Percentiles rank a stretch among this genome's conserved stretches.
Evolutionary conservation across 2,329 filamentous ascomycete species (phyloP).

Genomic region (Colletotrichum karsti): DNA sequence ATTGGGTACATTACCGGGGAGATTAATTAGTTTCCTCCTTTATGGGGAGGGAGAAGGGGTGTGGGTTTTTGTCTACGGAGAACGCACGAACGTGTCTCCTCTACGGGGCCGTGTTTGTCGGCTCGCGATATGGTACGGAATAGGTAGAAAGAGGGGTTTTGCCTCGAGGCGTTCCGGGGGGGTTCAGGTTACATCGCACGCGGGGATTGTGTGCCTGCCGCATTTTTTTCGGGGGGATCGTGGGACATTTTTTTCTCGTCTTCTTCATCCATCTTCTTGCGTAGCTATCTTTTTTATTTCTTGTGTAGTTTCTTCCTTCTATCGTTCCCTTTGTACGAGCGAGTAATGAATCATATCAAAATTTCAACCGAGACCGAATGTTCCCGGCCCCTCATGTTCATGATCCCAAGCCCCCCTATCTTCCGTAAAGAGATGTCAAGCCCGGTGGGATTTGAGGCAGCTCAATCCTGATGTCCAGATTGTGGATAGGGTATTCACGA

Average conservation of each 20-base stretch:
- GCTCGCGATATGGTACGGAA: constrained; percentile 3
- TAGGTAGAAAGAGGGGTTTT: constrained; percentile 9
- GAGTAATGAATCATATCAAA: neutral
- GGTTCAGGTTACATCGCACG: neutral
- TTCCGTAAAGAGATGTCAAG: neutral
- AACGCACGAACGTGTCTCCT: neutral
- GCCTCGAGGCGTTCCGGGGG: neutral
- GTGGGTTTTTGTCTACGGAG: neutral
- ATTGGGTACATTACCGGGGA: constrained; percentile 66
- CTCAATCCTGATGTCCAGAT: neutral
- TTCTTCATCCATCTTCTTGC: neutral
- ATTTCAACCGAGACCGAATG: no score
- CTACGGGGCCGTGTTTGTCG: neutral
- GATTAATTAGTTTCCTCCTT: constrained; percentile 45
- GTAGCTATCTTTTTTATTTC: neutral
- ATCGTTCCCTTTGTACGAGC: neutral
- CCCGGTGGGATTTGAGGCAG: neutral
- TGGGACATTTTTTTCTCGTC: no score
- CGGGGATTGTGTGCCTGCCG: neutral
- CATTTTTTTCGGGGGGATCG: no score
- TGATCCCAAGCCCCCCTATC: neutral
- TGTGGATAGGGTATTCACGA: neutral
- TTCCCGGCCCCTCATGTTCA: no score
- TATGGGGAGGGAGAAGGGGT: no score
- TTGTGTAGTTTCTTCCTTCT: neutral